phyloP scores from a whole-genome alignment of 164 flowering plant species.

The Sextonia rubra region DNA sequence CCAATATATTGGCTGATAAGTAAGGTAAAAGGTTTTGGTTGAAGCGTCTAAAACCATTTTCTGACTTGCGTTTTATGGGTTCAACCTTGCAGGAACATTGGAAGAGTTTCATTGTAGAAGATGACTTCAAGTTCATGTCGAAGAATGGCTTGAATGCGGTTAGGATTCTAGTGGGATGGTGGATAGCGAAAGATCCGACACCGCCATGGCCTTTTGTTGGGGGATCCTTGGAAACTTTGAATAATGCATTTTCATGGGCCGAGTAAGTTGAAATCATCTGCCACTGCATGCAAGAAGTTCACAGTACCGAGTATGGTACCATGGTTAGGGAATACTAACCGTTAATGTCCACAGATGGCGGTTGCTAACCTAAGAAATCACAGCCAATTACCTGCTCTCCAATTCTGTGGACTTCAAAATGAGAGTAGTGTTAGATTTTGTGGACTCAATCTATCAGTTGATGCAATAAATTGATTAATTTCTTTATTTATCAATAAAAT shows the following conservation, averaged over 20 bases:
- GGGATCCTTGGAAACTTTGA: constrained; percentile 44
- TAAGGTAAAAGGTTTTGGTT: background rate
- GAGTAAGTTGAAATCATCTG: constrained; percentile 24
- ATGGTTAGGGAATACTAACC: too few relatives aligned
- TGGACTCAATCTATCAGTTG: too few relatives aligned
- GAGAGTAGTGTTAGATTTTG: too few relatives aligned
- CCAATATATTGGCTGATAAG: background rate
- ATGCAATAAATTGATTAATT: too few relatives aligned
- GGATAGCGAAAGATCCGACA: constrained; percentile 50
- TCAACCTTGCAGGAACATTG: constrained; percentile 38
- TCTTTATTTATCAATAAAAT: too few relatives aligned
- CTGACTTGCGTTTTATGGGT: background rate
- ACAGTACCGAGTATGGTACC: too few relatives aligned
- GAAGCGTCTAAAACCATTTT: background rate
- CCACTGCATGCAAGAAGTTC: background rate
- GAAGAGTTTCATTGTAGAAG: constrained; percentile 40
- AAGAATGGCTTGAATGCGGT: constrained; percentile 44
- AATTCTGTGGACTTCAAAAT: too few relatives aligned
- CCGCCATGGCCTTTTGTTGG: constrained; percentile 55
- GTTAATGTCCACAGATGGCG: too few relatives aligned
- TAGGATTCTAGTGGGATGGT: constrained; percentile 68
- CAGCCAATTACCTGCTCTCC: too few relatives aligned
- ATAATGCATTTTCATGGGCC: constrained; percentile 61
- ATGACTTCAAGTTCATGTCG: constrained; percentile 47
- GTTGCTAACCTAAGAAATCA: too few relatives aligned